phyloP scores from a whole-genome alignment of 441 rosid genomes.

The Rhodomyrtus psidioides region DNA sequence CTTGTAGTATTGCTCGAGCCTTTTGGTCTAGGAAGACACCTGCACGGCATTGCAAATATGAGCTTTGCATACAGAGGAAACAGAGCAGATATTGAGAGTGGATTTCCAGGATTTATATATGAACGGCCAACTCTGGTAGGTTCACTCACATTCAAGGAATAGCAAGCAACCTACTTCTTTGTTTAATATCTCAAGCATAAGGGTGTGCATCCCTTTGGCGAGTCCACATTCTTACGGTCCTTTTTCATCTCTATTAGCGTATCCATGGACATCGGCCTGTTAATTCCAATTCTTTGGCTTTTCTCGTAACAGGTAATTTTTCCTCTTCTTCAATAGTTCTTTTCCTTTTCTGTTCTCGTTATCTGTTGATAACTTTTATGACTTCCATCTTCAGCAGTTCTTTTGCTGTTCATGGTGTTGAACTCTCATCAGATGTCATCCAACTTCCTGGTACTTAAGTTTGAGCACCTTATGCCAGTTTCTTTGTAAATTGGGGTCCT shows the following conservation, averaged over 20 bases:
- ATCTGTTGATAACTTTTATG: background rate
- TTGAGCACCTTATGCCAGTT: background rate
- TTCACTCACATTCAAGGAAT: background rate
- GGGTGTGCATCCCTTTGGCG: background rate
- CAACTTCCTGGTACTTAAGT: constrained; percentile 29
- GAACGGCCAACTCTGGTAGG: constrained; percentile 38
- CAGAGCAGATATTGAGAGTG: constrained; percentile 34
- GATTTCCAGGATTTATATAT: constrained; percentile 29
- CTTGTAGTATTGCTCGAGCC: background rate
- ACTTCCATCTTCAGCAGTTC: constrained; percentile 25
- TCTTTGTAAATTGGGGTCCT: background rate
- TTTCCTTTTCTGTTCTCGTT: background rate
- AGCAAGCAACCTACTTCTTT: background rate
- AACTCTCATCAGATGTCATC: constrained; percentile 47
- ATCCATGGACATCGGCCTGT: constrained; percentile 31
- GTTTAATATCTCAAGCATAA: background rate
- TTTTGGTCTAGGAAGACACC: background rate
- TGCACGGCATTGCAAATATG: constrained; percentile 11
- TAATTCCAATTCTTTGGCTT: constrained; percentile 31
- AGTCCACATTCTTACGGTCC: background rate
- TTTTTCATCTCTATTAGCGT: constrained; percentile 13
- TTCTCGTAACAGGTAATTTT: constrained; percentile 43
- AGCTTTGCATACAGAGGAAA: constrained; percentile 36
- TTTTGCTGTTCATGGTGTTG: constrained; percentile 42
- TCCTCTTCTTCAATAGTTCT: background rate